Evolutionary conservation across 495 filamentous ascomycete species (phyloP).

Genomic region (Annulohypoxylon nitens): DNA sequence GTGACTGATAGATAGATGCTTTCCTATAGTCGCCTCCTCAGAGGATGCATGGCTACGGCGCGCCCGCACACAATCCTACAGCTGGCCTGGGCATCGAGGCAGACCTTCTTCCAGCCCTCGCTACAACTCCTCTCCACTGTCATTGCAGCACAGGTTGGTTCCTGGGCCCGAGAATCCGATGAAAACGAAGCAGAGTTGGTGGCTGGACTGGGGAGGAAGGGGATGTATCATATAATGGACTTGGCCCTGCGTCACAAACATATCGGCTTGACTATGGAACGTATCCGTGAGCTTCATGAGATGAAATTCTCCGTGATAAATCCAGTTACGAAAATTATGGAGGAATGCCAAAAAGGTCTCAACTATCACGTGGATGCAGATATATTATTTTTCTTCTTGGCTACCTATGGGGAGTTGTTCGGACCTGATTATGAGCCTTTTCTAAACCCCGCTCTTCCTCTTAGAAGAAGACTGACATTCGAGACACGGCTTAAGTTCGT

Average conservation of each 20-base stretch:
- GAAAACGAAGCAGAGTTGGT: conserved; percentile 44
- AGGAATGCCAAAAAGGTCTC: conserved; percentile 34
- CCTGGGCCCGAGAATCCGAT: conserved; percentile 53
- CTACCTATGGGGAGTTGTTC: conserved; percentile 59
- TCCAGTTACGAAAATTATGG: conserved; percentile 53
- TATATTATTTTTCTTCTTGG: conserved; percentile 48
- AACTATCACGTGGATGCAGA: conserved; percentile 41
- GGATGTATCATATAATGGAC: conserved; percentile 51
- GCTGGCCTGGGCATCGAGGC: conserved; percentile 50
- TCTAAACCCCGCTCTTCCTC: conserved; percentile 21
- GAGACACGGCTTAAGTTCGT: conserved; percentile 54
- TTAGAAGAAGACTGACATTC: conserved; percentile 24
- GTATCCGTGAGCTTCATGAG: conserved; percentile 52
- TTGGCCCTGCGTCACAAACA: conserved; percentile 50
- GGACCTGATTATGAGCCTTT: conserved; percentile 42
- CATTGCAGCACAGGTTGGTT: conserved; percentile 47
- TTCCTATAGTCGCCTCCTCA: conserved; percentile 30
- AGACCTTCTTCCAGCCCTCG: conserved; percentile 56
- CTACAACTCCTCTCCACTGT: conserved; percentile 56
- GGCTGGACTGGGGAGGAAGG: conserved; percentile 31
- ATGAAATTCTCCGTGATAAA: conserved; percentile 54
- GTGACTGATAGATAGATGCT: not conserved
- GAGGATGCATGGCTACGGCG: not conserved
- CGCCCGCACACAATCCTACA: conserved; percentile 45
- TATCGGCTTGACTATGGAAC: conserved; percentile 52